Conservation (phyloP, 2,329 filamentous ascomycete genomes). For the Colletotrichum eleusines region DNA sequence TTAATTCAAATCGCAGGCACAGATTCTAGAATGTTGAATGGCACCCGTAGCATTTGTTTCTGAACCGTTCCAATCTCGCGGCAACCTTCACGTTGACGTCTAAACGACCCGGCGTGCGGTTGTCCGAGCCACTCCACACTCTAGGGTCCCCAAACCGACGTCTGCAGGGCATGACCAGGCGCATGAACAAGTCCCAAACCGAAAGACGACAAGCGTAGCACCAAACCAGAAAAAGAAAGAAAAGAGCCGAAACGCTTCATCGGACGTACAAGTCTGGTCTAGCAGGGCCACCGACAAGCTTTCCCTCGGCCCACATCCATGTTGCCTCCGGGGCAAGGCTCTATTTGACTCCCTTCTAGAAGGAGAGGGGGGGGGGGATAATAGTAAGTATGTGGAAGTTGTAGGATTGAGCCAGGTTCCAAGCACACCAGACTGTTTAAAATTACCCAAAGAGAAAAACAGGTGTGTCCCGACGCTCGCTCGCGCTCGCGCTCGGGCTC, state of each 20-base stretch:
- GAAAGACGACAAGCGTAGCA: slow-evolving; percentile 16
- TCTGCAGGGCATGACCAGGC: neutral
- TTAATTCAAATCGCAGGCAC: neutral
- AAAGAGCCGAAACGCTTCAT: slow-evolving; percentile 17
- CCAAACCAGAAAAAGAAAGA: neutral
- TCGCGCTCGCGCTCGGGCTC: neutral
- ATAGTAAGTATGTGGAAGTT: neutral
- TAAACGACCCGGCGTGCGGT: too few relatives aligned
- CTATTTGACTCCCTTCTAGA: slow-evolving; percentile 21
- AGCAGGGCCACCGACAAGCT: neutral
- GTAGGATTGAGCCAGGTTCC: neutral
- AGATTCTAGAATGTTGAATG: neutral
- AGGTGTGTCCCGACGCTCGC: too few relatives aligned
- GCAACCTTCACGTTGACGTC: neutral
- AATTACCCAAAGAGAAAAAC: neutral
- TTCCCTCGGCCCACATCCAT: slow-evolving; percentile 2
- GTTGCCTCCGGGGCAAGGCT: neutral
- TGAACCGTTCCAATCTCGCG: neutral
- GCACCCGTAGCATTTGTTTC: neutral
- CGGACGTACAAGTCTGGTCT: slow-evolving; percentile 1
- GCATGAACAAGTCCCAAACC: neutral
- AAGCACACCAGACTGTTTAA: neutral
- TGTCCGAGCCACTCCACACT: too few relatives aligned
- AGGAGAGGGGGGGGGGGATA: neutral
- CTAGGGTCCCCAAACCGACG: too few relatives aligned